Percentiles rank a stretch among this genome's conserved stretches.
phyloP scores from a whole-genome alignment of 1,139 yeast genomes.

The Kazachstania sp. region DNA sequence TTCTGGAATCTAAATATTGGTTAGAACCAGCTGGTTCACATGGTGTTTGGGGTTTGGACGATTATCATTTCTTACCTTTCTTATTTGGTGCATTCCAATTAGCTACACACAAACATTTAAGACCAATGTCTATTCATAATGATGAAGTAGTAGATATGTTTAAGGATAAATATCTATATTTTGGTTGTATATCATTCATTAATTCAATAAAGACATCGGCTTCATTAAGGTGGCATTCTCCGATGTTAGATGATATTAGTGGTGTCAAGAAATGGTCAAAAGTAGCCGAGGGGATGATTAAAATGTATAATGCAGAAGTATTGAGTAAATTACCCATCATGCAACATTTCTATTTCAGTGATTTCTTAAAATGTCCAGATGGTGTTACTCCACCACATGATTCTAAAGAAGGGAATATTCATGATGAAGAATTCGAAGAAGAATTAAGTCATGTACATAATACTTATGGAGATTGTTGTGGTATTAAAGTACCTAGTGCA shows the following conservation, averaged over 20 bases:
- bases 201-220: constrained; percentile 72
- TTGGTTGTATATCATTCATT: constrained; percentile 79
- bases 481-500: constrained; percentile 92
- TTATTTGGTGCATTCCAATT: constrained; percentile 84
- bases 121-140: constrained; percentile 83
- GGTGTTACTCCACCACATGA: constrained; percentile 40
- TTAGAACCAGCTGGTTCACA: constrained; percentile 93
- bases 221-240: constrained; percentile 90
- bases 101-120: constrained; percentile 65
- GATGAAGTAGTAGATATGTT: constrained; percentile 74
- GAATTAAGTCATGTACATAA: constrained; percentile 30
- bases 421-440: constrained; percentile 34
- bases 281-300: constrained; percentile 88
- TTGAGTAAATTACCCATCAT: constrained; percentile 81
- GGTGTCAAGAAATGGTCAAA: constrained; percentile 87
- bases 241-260: constrained; percentile 93
- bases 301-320: constrained; percentile 93
- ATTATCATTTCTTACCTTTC: constrained; percentile 87
- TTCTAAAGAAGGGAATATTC: constrained; percentile 32
- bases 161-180: constrained; percentile 67
- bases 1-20: constrained; percentile 54
- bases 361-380: constrained; percentile 57
- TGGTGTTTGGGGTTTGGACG: constrained; percentile 97
- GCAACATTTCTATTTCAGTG: constrained; percentile 87
- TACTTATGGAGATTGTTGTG: constrained; percentile 98